phyloP scores from a whole-genome alignment of 2,329 filamentous ascomycete genomes.

The Nemania serpens region DNA sequence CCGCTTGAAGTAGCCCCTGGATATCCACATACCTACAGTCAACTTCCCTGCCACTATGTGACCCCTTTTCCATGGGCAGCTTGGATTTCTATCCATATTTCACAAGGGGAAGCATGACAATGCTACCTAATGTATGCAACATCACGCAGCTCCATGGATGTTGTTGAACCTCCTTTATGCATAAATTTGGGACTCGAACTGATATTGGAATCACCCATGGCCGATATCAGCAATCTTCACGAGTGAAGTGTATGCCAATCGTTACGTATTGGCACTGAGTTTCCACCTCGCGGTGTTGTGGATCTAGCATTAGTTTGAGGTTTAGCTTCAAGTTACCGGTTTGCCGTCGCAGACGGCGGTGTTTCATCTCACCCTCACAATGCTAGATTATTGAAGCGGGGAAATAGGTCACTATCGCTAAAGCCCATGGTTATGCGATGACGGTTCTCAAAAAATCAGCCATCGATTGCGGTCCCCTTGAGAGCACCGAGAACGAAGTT shows the following conservation, averaged over 20 bases:
- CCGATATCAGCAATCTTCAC: not conserved
- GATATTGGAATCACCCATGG: not conserved
- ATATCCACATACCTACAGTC: not conserved
- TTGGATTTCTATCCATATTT: not conserved
- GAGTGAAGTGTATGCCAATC: not conserved
- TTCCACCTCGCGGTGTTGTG: conserved; percentile 10
- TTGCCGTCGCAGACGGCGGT: conserved; percentile 24
- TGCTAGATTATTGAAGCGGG: conserved; percentile 24
- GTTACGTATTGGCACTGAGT: not conserved
- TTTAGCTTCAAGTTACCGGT: conserved; percentile 21
- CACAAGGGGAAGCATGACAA: not conserved
- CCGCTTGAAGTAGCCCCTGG: not conserved
- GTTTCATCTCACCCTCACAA: conserved; percentile 34
- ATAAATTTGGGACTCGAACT: not conserved
- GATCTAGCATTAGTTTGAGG: conserved; percentile 16
- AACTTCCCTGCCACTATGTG: conserved; percentile 4
- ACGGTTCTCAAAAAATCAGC: conserved; percentile 1
- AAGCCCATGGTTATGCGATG: conserved; percentile 10
- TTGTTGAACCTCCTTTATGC: not conserved
- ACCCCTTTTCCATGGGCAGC: not conserved
- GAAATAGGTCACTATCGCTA: conserved; percentile 6
- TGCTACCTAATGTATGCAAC: not conserved
- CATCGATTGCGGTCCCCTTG: not conserved
- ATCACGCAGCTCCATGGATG: not conserved
- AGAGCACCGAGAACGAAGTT: not conserved